These are phyloP conservation scores for Taphrina wiesneri DNA, from an alignment of 1,139 yeast species.

Conservation along the genomic window DNA sequence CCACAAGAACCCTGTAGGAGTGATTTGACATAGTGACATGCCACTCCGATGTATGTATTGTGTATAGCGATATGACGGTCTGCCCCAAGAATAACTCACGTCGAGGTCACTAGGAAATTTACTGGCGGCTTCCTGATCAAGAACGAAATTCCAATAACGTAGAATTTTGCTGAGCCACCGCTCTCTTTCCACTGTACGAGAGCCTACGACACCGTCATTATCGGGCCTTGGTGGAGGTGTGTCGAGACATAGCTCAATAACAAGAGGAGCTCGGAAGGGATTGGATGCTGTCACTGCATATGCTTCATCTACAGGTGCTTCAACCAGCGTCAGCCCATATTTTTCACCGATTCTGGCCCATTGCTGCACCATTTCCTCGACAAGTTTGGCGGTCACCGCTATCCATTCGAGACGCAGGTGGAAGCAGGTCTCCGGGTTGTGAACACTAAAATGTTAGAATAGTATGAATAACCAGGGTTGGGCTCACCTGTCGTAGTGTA, in stretches of 20 bases:
- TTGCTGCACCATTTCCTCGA: slow-evolving; percentile 80
- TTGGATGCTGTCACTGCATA: slow-evolving; percentile 71
- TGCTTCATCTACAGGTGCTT: slow-evolving; percentile 87
- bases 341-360: slow-evolving; percentile 84
- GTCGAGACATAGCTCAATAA: slow-evolving; percentile 60
- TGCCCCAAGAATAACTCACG: slow-evolving; percentile 86
- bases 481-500: slow-evolving; percentile 88
- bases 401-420: slow-evolving; percentile 92
- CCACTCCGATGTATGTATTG: slow-evolving; percentile 92
- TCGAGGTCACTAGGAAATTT: slow-evolving; percentile 49
- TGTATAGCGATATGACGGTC: slow-evolving; percentile 73
- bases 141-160: slow-evolving; percentile 67
- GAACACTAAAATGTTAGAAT: background rate
- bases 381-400: slow-evolving; percentile 80
- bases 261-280: slow-evolving; percentile 87
- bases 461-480: background rate
- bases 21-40: slow-evolving; percentile 80
- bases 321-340: slow-evolving; percentile 84
- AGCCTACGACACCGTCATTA: background rate
- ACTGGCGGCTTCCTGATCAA: slow-evolving; percentile 70
- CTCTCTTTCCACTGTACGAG: slow-evolving; percentile 23
- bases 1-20: slow-evolving; percentile 53
- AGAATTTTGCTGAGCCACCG: slow-evolving; percentile 66
- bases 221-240: slow-evolving; percentile 54
- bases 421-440: slow-evolving; percentile 88